These are phyloP conservation scores for Candida buenavistaensis DNA, from an alignment of 1,139 yeast species.

Conservation along the genomic window DNA sequence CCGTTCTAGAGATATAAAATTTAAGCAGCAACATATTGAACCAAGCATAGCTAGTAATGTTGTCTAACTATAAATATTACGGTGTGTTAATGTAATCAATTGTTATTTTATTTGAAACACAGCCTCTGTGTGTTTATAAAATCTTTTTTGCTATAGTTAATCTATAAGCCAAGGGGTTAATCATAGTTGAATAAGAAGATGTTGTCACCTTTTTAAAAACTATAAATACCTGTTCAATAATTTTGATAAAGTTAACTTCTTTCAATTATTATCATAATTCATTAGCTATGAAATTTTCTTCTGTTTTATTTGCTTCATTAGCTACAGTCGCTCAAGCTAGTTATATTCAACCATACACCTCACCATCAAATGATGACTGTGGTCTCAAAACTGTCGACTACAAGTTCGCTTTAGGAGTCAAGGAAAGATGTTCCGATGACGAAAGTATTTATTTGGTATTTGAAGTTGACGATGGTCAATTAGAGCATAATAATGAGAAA, in stretches of 20 bases:
- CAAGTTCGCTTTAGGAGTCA: constrained; percentile 11
- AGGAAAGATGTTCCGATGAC: constrained; percentile 7
- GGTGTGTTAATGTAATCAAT: too few species aligned
- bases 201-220: too few species aligned
- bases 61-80: too few species aligned
- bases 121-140: too few species aligned
- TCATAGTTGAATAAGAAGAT: too few species aligned
- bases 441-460: constrained; percentile 5
- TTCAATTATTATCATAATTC: constrained; percentile 2
- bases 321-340: constrained; percentile 3
- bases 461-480: constrained; percentile 11
- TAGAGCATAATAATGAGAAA: constrained; percentile 4
- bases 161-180: too few species aligned
- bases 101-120: too few species aligned
- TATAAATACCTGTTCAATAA: constrained; percentile 1
- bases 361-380: constrained; percentile 1
- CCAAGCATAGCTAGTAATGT: too few species aligned
- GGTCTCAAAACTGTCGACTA: constrained; percentile 6
- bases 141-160: too few species aligned
- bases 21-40: too few species aligned
- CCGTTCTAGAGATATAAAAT: too few species aligned
- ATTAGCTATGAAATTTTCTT: constrained; percentile 5
- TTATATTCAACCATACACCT: constrained; percentile 1
- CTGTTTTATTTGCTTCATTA: constrained; percentile 2
- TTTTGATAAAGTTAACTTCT: constrained; percentile 1